Evolutionary conservation across 2,329 filamentous ascomycete species (phyloP), one percentile per base, ranked within the genome.

Genomic region (Cercospora sp.): DNA sequence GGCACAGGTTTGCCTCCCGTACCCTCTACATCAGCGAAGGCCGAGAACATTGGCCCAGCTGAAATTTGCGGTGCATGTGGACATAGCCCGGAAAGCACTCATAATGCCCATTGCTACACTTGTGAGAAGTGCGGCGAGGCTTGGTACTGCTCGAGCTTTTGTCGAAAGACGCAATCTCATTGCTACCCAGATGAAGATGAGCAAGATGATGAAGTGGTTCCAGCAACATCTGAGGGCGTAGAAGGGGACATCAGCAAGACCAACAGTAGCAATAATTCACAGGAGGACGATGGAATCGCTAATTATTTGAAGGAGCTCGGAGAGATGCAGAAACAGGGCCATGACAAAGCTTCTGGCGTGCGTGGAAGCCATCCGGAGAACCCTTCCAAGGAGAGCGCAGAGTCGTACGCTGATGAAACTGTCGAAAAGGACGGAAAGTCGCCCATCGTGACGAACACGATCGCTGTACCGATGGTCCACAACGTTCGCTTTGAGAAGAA

Each of bases 171-270:
- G 48, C 48, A 55, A 55, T 55, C 48, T 28, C 48, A 55, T 30
- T 55, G 30, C 39, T 31, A 63, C 31, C 60, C 60, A 51, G 60
- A 63, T 6, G 60, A 62, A n/a, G 39, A 18, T 20, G 28, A 60
- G 57, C 57, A 10, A 51, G 45, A 53, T 10, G 60, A 62, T 28
- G 42, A 36, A 33, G 28, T 31, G 39, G 20, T n/a, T n/a, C 20
- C 16, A n/a, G 8, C 13, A 16, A 33, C 23, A 20, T 60, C 31
- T 16, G 16, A 36, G n/a, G 7, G 18, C 16, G 18, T 28, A 28
- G 39, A 23, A 20, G 3, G 5, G n/a, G n/a, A 12, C 23, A 33
- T 23, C 42, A 55, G 48, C 16, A 5, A 55, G 23, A 30, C 6
- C 51, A 45, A n/a, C 2, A 31, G n/a, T 8, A 33, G 45, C 20